Percentiles rank a stretch among this genome's conserved stretches.
Evolutionary conservation across 176 grass and related monocot genomes (phyloP).

Genomic region (Musa acuminata): DNA sequence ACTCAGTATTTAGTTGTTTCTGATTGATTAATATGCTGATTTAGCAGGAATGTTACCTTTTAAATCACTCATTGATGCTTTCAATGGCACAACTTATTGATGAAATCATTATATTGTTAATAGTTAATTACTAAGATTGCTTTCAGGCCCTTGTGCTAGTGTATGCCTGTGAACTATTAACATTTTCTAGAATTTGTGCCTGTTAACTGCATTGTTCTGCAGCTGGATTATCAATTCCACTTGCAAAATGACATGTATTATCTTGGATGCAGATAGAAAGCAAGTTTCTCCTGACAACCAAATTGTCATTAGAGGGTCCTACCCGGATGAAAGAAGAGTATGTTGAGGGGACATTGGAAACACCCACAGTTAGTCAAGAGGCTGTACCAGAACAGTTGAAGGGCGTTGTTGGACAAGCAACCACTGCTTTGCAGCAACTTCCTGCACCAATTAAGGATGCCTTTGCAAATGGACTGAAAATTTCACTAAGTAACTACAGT

Average conservation of each 20-base stretch:
- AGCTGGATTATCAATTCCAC: neutral
- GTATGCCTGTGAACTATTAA: neutral
- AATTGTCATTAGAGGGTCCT: slow-evolving; percentile 74
- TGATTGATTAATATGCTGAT: neutral
- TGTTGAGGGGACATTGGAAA: slow-evolving; percentile 54
- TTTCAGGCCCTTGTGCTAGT: neutral
- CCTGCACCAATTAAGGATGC: slow-evolving; percentile 64
- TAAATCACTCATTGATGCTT: neutral
- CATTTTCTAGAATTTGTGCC: no score
- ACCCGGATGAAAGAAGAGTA: slow-evolving; percentile 94
- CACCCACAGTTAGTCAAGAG: slow-evolving; percentile 57
- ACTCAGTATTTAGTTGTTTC: neutral
- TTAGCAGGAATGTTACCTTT: no score
- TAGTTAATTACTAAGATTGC: neutral
- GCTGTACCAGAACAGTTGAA: slow-evolving; percentile 76
- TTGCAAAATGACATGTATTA: neutral
- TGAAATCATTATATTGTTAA: no score
- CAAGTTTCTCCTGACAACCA: slow-evolving; percentile 72
- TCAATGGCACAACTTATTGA: neutral
- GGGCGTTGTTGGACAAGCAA: slow-evolving; percentile 53
- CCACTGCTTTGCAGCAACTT: slow-evolving; percentile 64
- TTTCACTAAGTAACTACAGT: slow-evolving; percentile 71
- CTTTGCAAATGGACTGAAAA: slow-evolving; percentile 66
- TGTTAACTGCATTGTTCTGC: no score
- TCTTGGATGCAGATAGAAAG: slow-evolving; percentile 62